These are phyloP conservation scores for Ensete ventricosum DNA, from an alignment of 176 grass and related monocot species.

Conservation along the genomic window DNA sequence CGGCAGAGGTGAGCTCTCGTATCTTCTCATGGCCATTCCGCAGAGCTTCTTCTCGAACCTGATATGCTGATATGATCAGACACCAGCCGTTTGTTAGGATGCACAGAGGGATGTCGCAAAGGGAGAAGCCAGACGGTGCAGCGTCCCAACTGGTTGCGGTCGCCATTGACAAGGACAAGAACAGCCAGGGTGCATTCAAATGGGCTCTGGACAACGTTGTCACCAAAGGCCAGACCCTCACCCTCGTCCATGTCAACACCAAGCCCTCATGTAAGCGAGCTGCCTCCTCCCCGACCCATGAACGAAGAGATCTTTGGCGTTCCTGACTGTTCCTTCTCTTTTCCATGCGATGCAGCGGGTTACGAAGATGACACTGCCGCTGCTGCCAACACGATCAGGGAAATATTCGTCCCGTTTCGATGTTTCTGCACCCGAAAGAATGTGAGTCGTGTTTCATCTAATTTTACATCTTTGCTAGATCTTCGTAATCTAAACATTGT, in stretches of 20 bases:
- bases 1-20: not conserved
- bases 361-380: not conserved
- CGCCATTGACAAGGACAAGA: slow-evolving; percentile 6
- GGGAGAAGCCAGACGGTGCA: not conserved
- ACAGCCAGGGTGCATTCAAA: slow-evolving; percentile 6
- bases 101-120: not conserved
- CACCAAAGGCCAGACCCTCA: not conserved
- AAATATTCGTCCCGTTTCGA: slow-evolving; percentile 33
- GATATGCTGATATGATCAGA: too few relatives aligned
- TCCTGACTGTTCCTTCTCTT: not conserved
- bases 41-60: not conserved
- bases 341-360: not conserved
- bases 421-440: slow-evolving; percentile 41
- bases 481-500: too few relatives aligned
- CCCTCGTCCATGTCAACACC: slow-evolving; percentile 9
- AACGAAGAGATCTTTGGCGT: not conserved
- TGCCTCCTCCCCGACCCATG: too few relatives aligned
- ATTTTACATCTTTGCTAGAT: too few relatives aligned
- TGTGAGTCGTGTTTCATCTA: slow-evolving; percentile 16
- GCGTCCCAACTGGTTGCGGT: not conserved
- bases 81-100: not conserved
- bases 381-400: not conserved
- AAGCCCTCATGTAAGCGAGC: not conserved
- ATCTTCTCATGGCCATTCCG: too few relatives aligned
- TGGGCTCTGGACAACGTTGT: slow-evolving; percentile 1